Conservation (phyloP, 2,329 filamentous ascomycete species). For the Penicillium sp. region DNA sequence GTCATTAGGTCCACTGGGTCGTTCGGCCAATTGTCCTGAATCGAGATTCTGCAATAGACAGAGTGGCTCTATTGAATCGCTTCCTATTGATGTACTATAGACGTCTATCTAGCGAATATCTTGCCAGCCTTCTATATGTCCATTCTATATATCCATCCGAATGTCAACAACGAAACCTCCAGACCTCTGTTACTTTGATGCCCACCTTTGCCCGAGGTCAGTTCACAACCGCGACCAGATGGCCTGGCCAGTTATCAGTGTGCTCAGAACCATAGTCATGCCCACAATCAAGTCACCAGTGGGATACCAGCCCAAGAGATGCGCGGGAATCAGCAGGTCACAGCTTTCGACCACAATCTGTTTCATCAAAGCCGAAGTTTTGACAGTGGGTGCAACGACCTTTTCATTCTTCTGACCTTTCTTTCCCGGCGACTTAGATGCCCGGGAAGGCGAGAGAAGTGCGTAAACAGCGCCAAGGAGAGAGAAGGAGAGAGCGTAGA, state of each 20-base stretch:
- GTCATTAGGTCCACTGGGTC: too few species aligned
- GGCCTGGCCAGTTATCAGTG: constrained; percentile 58
- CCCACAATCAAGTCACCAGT: constrained; percentile 55
- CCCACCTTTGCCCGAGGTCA: too few species aligned
- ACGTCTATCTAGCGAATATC: too few species aligned
- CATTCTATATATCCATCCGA: too few species aligned
- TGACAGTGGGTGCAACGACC: background rate
- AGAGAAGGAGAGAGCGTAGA: constrained; percentile 58
- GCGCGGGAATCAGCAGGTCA: constrained; percentile 63
- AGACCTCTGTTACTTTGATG: too few species aligned
- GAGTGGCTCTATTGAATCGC: too few species aligned
- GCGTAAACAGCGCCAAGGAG: constrained; percentile 36
- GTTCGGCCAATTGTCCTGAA: too few species aligned
- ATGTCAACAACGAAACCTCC: too few species aligned
- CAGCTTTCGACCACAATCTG: constrained; percentile 57
- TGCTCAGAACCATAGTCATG: constrained; percentile 59
- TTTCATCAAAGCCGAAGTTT: constrained; percentile 38
- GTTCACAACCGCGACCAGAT: constrained; percentile 52
- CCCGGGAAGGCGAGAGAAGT: constrained; percentile 19
- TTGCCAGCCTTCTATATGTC: too few species aligned
- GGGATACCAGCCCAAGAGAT: constrained; percentile 60
- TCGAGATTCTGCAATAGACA: too few species aligned
- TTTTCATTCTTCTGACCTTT: constrained; percentile 22
- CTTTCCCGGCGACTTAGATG: constrained; percentile 22
- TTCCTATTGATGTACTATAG: too few species aligned